Base-by-base conservation (phyloP, 805 yeast genomes). In the Candida morakotiae region DNA sequence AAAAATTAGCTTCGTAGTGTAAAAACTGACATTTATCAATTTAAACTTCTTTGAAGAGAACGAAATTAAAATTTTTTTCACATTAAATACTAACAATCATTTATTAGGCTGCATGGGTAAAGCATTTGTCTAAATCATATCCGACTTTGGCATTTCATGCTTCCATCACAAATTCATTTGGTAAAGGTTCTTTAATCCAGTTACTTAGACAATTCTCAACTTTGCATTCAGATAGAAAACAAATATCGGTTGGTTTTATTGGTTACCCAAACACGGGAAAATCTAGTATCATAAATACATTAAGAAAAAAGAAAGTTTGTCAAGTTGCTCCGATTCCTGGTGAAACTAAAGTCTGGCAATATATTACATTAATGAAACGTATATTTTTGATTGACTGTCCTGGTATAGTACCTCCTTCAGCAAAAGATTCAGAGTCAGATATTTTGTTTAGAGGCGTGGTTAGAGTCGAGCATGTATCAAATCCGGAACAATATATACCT, bases 261-360 rank as follows among this genome's bases (percentile, higher is more conserved):
- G 98, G 98, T 11, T 91, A 93, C 59, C 98, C 98, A 48, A 91
- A 91, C 58, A 84, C 96, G n/a, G 98, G 98, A 48, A 91, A 91
- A 59, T 91, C 98, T 1, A 86, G 96, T 28, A 87, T 91, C 48
- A 91, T 91, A 55, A 91, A 91, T 67, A 89, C 98, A 2, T 69
- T 91, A 51, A 79, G 97, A 58, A 81, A 82, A 60, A 93, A 93
- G 76, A 93, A 91, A 67, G 98, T 91, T 32, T 93, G 98, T 68
- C 81, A 75, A 31, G 98, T 91, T 33, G 98, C 98, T 1, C 98
- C 98, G 33, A 88, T 91, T 52, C 98, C 98, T 21, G 98, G 98
- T 60, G 98, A 91, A 60, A 91, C 98, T 24, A 91, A 91, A 64
- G 97, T 91, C 31, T 91, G 98, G 98, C 98, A 91, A 70, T 91